Evolutionary conservation across 345 rosid species (phyloP).

Genomic region (Hibiscus mutabilis): DNA sequence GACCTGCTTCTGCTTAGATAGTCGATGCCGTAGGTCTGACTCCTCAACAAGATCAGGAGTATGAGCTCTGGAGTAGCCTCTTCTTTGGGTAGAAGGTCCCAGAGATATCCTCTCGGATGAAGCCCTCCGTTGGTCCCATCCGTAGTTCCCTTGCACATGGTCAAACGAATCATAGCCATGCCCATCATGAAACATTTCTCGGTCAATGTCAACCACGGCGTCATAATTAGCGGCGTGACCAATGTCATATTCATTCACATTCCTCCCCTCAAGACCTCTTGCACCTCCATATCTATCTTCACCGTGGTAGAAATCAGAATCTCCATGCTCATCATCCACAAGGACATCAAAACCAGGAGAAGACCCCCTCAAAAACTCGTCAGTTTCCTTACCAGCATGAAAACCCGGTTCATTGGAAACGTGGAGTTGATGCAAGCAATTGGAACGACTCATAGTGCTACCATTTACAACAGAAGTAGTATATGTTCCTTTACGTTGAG

Average conservation of each 20-base stretch:
- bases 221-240: slow-evolving; percentile 40
- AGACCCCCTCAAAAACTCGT: slow-evolving; percentile 67
- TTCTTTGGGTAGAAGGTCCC: slow-evolving; percentile 40
- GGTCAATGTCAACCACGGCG: slow-evolving; percentile 36
- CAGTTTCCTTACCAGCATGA: slow-evolving; percentile 55
- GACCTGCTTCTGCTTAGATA: slow-evolving; percentile 58
- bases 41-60: slow-evolving; percentile 40
- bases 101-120: slow-evolving; percentile 40
- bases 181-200: slow-evolving; percentile 36
- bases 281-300: slow-evolving; percentile 61
- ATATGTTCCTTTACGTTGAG: slow-evolving; percentile 27
- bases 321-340: slow-evolving; percentile 74
- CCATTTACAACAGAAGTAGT: slow-evolving; percentile 32
- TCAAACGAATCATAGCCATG: slow-evolving; percentile 44
- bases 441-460: slow-evolving; percentile 25
- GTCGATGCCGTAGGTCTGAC: slow-evolving; percentile 62
- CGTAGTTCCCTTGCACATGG: slow-evolving; percentile 41
- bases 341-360: slow-evolving; percentile 98
- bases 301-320: slow-evolving; percentile 56
- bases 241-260: slow-evolving; percentile 43
- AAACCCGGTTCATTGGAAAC: slow-evolving; percentile 41
- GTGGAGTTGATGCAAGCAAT: slow-evolving; percentile 36
- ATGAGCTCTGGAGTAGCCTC: slow-evolving; percentile 37
- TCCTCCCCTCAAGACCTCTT: slow-evolving; percentile 49
- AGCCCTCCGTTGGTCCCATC: slow-evolving; percentile 48